phyloP scores from a whole-genome alignment of 208 protist genomes.

The Acanthamoeba culbertsoni region DNA sequence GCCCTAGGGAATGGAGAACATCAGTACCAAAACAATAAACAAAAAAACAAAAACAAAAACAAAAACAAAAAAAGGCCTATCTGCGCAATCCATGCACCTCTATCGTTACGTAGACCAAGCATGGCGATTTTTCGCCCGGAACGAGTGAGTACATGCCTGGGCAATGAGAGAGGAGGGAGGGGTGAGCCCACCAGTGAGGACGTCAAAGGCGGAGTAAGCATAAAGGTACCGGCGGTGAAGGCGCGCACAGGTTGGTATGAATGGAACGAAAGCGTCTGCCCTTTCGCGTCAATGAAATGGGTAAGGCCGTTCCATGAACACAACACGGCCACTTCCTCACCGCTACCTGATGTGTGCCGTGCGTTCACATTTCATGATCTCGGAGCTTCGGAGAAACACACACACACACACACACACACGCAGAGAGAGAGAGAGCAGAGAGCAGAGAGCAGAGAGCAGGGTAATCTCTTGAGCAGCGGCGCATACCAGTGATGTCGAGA shows the following conservation, averaged over 20 bases:
- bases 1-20: too few relatives aligned
- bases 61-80: background rate
- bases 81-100: background rate
- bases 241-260: background rate
- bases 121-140: background rate
- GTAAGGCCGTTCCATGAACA: background rate
- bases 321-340: background rate
- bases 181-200: background rate
- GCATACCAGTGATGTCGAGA: background rate
- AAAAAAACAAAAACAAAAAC: background rate
- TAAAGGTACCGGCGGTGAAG: background rate
- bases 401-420: background rate
- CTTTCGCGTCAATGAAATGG: background rate
- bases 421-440: background rate
- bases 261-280: background rate
- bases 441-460: background rate
- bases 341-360: too few relatives aligned
- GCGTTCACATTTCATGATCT: too few relatives aligned
- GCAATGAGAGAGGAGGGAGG: background rate
- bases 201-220: background rate
- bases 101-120: slow-evolving; percentile 11
- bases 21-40: background rate
- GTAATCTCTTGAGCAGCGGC: background rate
- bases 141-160: background rate
- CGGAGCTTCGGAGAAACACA: too few relatives aligned